These are phyloP conservation scores for Tagetes erecta DNA, from an alignment of 129 eudicot species.

Conservation along the genomic window DNA sequence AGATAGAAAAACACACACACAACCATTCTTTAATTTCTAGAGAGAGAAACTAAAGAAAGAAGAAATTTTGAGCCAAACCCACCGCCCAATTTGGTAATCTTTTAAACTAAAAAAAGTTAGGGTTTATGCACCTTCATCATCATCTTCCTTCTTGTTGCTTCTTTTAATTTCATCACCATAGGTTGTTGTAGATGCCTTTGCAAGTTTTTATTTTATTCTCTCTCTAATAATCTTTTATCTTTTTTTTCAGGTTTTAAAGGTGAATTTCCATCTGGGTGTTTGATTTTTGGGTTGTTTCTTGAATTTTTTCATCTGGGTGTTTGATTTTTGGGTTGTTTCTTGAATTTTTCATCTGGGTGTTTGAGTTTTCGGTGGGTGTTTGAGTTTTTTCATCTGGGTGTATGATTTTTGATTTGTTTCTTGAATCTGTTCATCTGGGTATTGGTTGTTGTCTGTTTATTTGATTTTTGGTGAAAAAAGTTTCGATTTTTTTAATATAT, in stretches of 20 bases:
- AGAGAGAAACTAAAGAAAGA: conserved; percentile 22
- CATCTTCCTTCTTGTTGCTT: not conserved
- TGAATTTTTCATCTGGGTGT: conserved; percentile 24
- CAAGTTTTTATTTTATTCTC: not conserved
- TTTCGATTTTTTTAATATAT: not conserved
- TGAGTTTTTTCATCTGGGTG: no score
- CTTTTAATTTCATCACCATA: no score
- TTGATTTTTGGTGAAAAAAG: conserved; percentile 31
- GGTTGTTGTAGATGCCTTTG: conserved; percentile 23
- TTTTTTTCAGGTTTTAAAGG: conserved; percentile 19
- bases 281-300: conserved; percentile 27
- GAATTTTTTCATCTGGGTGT: conserved; percentile 25
- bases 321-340: conserved; percentile 27
- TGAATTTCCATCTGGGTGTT: conserved; percentile 31
- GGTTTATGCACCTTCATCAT: conserved; percentile 21
- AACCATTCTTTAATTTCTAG: conserved; percentile 8
- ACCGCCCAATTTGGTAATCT: conserved; percentile 11
- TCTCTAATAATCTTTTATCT: not conserved
- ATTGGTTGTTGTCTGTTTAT: not conserved
- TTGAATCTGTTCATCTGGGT: no score
- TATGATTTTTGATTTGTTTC: no score
- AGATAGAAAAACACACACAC: conserved; percentile 8
- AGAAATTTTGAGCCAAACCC: conserved; percentile 11
- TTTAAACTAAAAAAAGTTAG: conserved; percentile 2
- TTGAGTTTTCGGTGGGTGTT: conserved; percentile 2